Conservation (phyloP, 129 eudicot genomes). For the carrot (Daucus carota) region DH1_v3.0 NC_030381.2:5138001-5138500, state of each 20-base stretch:
- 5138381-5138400: conserved; percentile 71
- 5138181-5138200: neutral
- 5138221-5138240: neutral
- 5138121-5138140: neutral
- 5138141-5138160: neutral
- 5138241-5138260: neutral
- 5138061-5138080: neutral
- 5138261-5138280: neutral
- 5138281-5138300: neutral
- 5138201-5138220: neutral
- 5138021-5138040: neutral
- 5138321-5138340: conserved; percentile 77
- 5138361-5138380: conserved; percentile 58
- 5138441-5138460: conserved; percentile 82
- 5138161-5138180: neutral
- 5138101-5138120: neutral
- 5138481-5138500: conserved; percentile 90
- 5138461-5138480: conserved; percentile 79
- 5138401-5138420: conserved; percentile 78
- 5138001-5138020: neutral
- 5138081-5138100: neutral
- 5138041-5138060: neutral
- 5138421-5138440: conserved; percentile 80
- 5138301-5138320: conserved; percentile 51
- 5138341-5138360: conserved; percentile 79